Base-by-base conservation (phyloP, 352 stramenopile genomes). In the Phytophthora sp. region DNA sequence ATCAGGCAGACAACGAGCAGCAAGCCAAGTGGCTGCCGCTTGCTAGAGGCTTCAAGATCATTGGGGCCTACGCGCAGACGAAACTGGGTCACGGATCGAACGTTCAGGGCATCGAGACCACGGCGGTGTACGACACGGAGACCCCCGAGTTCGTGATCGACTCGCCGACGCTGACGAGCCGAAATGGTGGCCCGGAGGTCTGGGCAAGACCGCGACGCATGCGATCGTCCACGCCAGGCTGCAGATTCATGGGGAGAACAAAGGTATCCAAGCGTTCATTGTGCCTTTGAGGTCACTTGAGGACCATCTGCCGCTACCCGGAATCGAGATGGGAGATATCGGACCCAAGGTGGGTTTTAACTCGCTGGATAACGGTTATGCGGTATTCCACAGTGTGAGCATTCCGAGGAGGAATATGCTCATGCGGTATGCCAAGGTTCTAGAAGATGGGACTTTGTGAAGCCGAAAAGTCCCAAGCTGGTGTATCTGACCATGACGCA, bases 131-230 rank as follows among this genome's bases (percentile, higher is more conserved):
- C 73, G 69, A 98, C 44, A 84, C 85, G 45, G 66, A 84, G 16
- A 81, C 65, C 1, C 84, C 98, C 35, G 89, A 96, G 62, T 99
- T 96, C 63, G 74, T 98, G 18, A 87, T 99, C 55, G 57, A 99
- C 74, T 97, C 92, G 7, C 96, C 96, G 0, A 98, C 94, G 7
- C 57, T 99, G 27, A 98, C 95, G 44, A 88, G 81, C 36, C 81
- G 83, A 99, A 99, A 73, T 99, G 97, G 84, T 99, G 97, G 97
- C 95, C 94, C 2, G 64, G 57, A 23, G 64, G 64, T 5, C 51
- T 72, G 1, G 64, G 64, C 35, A 72, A 72, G 51, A 68, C 64
- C 7, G 64, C 57, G 2, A 72, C 57, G 13, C 64, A 72, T 68
- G 64, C 57, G 0, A 59, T 72, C 30, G 64, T 72, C 2, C 57